phyloP scores from a whole-genome alignment of 345 rosid species.

The Euphorbia pulcherrima region DNA sequence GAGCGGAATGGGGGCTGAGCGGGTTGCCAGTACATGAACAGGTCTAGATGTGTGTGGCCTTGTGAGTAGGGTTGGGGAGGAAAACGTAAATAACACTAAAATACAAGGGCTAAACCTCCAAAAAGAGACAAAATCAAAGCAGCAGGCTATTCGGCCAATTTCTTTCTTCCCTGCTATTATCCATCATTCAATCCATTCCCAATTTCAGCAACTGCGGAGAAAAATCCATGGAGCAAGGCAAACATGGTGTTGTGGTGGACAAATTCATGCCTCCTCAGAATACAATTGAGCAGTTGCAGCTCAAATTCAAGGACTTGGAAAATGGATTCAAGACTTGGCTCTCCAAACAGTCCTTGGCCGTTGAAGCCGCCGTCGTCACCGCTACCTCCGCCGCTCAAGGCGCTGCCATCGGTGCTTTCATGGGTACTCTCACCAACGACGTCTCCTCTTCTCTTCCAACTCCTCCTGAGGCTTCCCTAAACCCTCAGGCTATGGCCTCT shows the following conservation, averaged over 20 bases:
- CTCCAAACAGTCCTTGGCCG: conserved; percentile 63
- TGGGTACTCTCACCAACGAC: conserved; percentile 69
- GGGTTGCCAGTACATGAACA: no score
- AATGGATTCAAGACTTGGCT: conserved; percentile 64
- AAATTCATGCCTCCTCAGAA: conserved; percentile 45
- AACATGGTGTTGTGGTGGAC: conserved; percentile 35
- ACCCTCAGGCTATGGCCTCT: conserved; percentile 83
- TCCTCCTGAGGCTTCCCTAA: conserved; percentile 41
- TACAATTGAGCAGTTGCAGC: conserved; percentile 51
- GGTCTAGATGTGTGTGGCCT: no score
- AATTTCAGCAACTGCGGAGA: neutral
- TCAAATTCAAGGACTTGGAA: conserved; percentile 60
- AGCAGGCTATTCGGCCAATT: neutral
- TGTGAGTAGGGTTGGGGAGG: neutral
- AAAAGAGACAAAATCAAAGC: neutral
- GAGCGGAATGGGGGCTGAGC: no score
- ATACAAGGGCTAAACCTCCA: neutral
- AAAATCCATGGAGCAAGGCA: conserved; percentile 47
- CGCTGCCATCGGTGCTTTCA: conserved; percentile 73
- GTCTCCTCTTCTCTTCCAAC: conserved; percentile 41
- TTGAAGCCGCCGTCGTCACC: conserved; percentile 75
- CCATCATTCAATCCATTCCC: neutral
- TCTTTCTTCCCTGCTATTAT: neutral
- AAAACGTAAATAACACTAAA: neutral
- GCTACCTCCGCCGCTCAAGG: conserved; percentile 73